phyloP scores from a whole-genome alignment of 1,139 yeast genomes.

The Kazachstania sp. region DNA sequence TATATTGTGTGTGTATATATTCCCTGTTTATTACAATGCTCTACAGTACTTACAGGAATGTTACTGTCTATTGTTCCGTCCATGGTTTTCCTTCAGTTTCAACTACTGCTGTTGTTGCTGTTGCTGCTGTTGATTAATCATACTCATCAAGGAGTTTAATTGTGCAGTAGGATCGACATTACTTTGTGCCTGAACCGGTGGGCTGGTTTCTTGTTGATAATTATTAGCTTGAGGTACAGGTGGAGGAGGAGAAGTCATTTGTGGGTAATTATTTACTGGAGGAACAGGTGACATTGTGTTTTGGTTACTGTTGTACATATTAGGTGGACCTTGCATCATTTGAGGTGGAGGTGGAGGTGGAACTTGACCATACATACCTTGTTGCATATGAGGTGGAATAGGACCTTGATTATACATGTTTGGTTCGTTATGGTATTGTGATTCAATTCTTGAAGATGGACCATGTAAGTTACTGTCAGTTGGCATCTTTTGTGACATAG shows the following conservation, averaged over 20 bases:
- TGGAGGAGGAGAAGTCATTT: neutral
- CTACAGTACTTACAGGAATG: too few relatives aligned
- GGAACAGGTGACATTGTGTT: neutral
- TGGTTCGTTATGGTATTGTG: neutral
- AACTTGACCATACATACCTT: slow-evolving; percentile 2
- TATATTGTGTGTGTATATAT: neutral
- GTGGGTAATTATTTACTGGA: neutral
- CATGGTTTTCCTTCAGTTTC: too few relatives aligned
- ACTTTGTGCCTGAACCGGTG: slow-evolving; percentile 17
- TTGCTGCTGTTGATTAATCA: slow-evolving; percentile 34
- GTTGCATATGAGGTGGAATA: slow-evolving; percentile 8
- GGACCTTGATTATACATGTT: slow-evolving; percentile 4
- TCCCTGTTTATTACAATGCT: neutral
- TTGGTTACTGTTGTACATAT: slow-evolving; percentile 14
- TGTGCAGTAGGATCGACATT: slow-evolving; percentile 34
- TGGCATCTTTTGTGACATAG: slow-evolving; percentile 82
- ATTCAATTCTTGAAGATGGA: slow-evolving; percentile 48
- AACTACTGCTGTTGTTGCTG: slow-evolving; percentile 10
- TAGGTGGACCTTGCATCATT: slow-evolving; percentile 6
- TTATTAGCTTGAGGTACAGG: neutral
- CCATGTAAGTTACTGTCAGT: slow-evolving; percentile 82
- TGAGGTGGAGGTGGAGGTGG: slow-evolving; percentile 14
- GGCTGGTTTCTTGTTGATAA: neutral
- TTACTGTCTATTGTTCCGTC: too few relatives aligned
- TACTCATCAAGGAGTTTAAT: slow-evolving; percentile 34